These are phyloP conservation scores for Scheffersomyces parashehatae DNA, from an alignment of 1,139 yeast genomes.

Conservation along the genomic window DNA sequence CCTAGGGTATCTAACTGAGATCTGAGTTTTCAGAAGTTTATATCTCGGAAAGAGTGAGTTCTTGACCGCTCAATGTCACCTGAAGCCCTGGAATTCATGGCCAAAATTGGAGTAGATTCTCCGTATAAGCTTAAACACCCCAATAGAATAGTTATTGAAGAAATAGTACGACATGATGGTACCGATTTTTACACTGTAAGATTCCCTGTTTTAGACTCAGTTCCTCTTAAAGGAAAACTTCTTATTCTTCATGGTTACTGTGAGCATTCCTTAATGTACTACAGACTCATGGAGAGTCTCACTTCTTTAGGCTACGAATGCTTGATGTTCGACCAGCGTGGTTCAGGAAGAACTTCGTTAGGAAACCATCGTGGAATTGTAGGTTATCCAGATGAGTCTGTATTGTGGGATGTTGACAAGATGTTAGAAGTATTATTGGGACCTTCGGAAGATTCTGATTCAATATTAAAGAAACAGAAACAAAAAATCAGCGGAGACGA, in stretches of 20 bases:
- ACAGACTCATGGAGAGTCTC: conserved; percentile 17
- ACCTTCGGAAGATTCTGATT: no score
- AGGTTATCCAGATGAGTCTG: conserved; percentile 12
- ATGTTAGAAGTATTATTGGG: conserved; percentile 10
- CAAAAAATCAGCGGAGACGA: no score
- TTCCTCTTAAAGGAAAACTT: conserved; percentile 12
- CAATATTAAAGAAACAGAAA: no score
- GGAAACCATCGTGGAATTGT: conserved; percentile 19
- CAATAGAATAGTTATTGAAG: conserved; percentile 3
- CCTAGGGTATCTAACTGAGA: no score
- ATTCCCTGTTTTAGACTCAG: conserved; percentile 6
- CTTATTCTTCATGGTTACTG: conserved; percentile 26
- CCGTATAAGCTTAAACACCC: conserved; percentile 11
- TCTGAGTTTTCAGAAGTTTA: no score
- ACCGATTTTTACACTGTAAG: conserved; percentile 16
- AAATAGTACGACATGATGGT: conserved; percentile 9
- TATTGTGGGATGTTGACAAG: conserved; percentile 17
- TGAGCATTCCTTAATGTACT: conserved; percentile 21
- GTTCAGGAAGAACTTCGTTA: conserved; percentile 21
- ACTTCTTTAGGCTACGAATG: conserved; percentile 20
- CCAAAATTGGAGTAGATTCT: conserved; percentile 8
- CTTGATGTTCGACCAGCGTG: conserved; percentile 23
- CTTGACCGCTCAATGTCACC: no score
- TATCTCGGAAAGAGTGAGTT: no score
- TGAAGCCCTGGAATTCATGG: no score